Percentiles rank a stretch among this genome's conserved stretches.
These are phyloP conservation scores for Fusarium sp. DNA, from an alignment of 2,329 filamentous ascomycete species.

Conservation along the genomic window DNA sequence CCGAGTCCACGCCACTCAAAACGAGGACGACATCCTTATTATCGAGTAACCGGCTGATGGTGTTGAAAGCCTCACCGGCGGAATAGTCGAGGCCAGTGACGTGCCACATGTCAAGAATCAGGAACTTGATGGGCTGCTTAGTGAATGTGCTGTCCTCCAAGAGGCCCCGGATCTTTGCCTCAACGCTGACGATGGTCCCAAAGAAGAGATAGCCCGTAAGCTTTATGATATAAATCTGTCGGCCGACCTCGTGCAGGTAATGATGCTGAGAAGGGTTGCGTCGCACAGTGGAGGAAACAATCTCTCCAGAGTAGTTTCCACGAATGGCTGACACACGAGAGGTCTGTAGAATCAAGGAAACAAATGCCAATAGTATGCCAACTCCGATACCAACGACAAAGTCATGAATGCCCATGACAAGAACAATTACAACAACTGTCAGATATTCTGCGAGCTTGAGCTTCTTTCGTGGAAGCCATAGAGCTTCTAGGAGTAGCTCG, in stretches of 20 bases:
- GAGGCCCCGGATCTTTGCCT: slow-evolving; percentile 83
- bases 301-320: slow-evolving; percentile 87
- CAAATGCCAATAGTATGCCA: slow-evolving; percentile 89
- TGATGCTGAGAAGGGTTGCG: slow-evolving; percentile 89
- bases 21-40: slow-evolving; percentile 82
- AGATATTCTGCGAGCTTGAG: slow-evolving; percentile 87
- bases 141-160: slow-evolving; percentile 85
- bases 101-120: slow-evolving; percentile 87
- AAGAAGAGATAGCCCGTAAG: slow-evolving; percentile 97
- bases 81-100: slow-evolving; percentile 96
- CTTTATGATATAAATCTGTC: slow-evolving; percentile 91
- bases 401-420: slow-evolving; percentile 97
- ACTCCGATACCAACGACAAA: slow-evolving; percentile 95
- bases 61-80: slow-evolving; percentile 92
- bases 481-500: slow-evolving; percentile 86
- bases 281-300: slow-evolving; percentile 90
- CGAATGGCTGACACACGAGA: slow-evolving; percentile 89
- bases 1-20: slow-evolving; percentile 81
- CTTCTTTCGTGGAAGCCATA: slow-evolving; percentile 89
- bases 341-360: slow-evolving; percentile 90
- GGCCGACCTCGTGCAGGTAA: slow-evolving; percentile 85
- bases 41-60: slow-evolving; percentile 84
- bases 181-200: slow-evolving; percentile 94
- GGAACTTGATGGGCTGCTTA: slow-evolving; percentile 82
- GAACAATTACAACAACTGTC: slow-evolving; percentile 87